Evolutionary conservation across 177 flowering plant species (phyloP).

Genomic region (Tripterygium wilfordii): DNA sequence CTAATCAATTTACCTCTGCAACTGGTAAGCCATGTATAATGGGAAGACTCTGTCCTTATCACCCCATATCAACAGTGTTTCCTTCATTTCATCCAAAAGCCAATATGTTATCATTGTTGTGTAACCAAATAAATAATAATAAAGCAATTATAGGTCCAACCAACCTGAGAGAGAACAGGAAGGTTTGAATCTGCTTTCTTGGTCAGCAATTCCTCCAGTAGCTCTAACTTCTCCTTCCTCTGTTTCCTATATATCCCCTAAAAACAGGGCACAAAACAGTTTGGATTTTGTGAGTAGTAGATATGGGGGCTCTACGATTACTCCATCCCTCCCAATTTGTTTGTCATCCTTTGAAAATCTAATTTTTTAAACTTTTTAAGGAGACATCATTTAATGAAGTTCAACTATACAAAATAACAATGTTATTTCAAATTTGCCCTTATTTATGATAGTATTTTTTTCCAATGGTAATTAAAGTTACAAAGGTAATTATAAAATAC

Average conservation of each 20-base stretch:
- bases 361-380: too few species aligned
- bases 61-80: conserved; percentile 37
- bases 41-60: conserved; percentile 38
- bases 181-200: conserved; percentile 15
- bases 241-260: conserved; percentile 24
- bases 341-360: too few species aligned
- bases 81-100: conserved; percentile 18
- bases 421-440: too few species aligned
- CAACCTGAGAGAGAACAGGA: conserved; percentile 34
- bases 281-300: too few species aligned
- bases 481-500: too few species aligned
- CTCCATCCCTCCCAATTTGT: too few species aligned
- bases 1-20: conserved; percentile 35
- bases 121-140: background rate
- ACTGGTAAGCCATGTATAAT: conserved; percentile 16
- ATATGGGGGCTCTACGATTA: too few species aligned
- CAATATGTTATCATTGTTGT: too few species aligned
- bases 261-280: background rate
- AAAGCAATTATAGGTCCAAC: background rate
- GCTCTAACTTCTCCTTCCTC: conserved; percentile 30
- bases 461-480: too few species aligned
- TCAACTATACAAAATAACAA: too few species aligned
- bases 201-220: conserved; percentile 27
- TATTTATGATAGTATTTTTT: too few species aligned
- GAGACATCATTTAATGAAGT: too few species aligned